Base-by-base conservation (phyloP, 805 yeast species). In the Wilhelminamyces savonicus region DNA sequence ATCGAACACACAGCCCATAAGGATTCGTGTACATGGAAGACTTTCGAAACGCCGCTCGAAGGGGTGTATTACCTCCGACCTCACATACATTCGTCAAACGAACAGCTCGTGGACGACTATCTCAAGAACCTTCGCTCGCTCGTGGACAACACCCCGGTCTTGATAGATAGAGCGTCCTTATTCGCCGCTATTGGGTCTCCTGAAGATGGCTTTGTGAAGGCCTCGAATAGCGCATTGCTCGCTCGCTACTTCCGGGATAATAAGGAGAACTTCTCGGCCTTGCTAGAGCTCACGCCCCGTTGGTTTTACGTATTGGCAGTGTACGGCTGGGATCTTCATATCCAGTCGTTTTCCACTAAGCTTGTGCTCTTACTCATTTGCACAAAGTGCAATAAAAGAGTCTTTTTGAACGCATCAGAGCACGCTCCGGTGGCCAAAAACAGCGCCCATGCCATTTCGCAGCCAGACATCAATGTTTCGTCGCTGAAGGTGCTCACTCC, bases 241-340 rank as follows among this genome's bases (percentile, higher is more conserved):
- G 36, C 43, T n/a, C 39, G 52, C 14, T 55, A 48, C 33, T 59
- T 45, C 34, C 38, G 41, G 23, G 62, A 59, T 16, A 46, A 58
- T 28, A 59, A 62, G 32, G 69, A 62, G 30, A 63, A 63, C 29
- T 41, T 48, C 15, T 33, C 48, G 15, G 26, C 38, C 7, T 19
- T 44, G 15, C 41, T 60, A 6, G 46, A 46, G 7, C 27, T 32
- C n/a, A 42, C 48, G 2, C 66, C 66, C 7, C 19, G 23, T 0
- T 59, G 63, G 63, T 34, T 54, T 15, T 62, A 58, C 34, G 31
- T 43, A n/a, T 29, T 62, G n/a, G 61, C 67, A 4, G 38, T 52
- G 16, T 36, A 50, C 29, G 68, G 69, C 5, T 64, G 69, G 69
- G 43, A 43, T 11, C 40, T 64, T 24, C 36, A 54, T 19, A 48